Base-by-base conservation (phyloP, 768 basidiomycete genomes). In the Tylopilus subfusipes region DNA sequence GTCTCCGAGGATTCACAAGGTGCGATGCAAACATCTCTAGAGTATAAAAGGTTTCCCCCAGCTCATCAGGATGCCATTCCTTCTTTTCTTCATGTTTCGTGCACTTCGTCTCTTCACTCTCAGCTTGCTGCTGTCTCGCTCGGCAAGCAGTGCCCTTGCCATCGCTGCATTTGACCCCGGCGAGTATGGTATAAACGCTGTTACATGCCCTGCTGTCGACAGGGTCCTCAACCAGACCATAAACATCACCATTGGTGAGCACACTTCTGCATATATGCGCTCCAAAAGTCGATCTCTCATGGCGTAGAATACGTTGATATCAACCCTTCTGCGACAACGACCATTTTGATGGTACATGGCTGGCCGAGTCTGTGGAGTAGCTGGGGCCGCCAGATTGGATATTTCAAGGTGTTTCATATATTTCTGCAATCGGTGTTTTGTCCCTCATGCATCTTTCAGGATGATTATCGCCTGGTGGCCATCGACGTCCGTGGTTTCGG, bases 351-450 rank as follows among this genome's bases (percentile, higher is more conserved):
- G 76, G 82, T 90, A 0, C 88, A 90, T 60, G 88, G 88, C 4
- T 90, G 88, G 88, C 88, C 88, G 1, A 78, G 83, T 58, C 66
- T 89, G 4, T 90, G 88, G 88, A 84, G 82, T 50, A 80, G 78
- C 19, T 90, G 88, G 88, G 77, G 82, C 33, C 78, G 78, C 30
- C 88, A 90, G 63, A 88, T 90, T 18, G 71, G 81, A 48, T 78
- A 81, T 55, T 84, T 90, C 66, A 68, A 83, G 72, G 87, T 80
- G 58, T 30, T 64, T 56, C 18, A n/a, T 9, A 2, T 19, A 10
- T 7, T 12, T 1, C 5, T 22, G 19, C 19, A 19, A 13, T 19
- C 18, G 14, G 21, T 13, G 14, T 13, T 0, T 16, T 16, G 29
- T 43, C 25, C 33, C 36, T 42, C 45, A 52, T 38, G 10, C 4